Conservation (phyloP, 345 rosid species). For the Rhodamnia rubescens region DNA sequence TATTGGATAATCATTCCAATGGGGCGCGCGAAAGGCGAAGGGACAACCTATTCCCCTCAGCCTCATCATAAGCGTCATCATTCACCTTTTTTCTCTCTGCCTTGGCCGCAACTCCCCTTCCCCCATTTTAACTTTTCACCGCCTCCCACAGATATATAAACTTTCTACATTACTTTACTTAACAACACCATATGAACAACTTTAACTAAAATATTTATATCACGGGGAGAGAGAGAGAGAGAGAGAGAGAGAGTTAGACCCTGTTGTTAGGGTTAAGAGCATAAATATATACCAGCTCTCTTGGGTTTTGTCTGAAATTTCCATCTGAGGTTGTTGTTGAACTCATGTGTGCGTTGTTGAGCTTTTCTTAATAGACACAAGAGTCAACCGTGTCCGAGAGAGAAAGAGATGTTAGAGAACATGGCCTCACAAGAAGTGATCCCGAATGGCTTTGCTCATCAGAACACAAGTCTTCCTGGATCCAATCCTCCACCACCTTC, state of each 20-base stretch:
- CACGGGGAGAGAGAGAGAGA: background rate
- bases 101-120: background rate
- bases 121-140: background rate
- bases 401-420: background rate
- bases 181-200: background rate
- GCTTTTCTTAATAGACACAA: background rate
- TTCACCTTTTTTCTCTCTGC: background rate
- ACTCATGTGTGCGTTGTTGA: background rate
- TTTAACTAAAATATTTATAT: too few relatives aligned
- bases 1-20: background rate
- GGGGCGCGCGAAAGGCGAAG: background rate
- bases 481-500: slow-evolving; percentile 14
- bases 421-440: slow-evolving; percentile 2
- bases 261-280: background rate
- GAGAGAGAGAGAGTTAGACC: background rate
- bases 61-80: background rate
- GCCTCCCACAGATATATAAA: background rate
- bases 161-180: background rate
- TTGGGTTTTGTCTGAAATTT: background rate
- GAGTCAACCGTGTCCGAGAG: background rate
- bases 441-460: background rate
- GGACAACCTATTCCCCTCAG: background rate
- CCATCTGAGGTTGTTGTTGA: background rate
- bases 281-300: background rate
- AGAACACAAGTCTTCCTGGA: background rate